Evolutionary conservation across 805 yeast species (phyloP), one percentile per base, ranked within the genome.

Genomic region (Monosporozyma aquatica): DNA sequence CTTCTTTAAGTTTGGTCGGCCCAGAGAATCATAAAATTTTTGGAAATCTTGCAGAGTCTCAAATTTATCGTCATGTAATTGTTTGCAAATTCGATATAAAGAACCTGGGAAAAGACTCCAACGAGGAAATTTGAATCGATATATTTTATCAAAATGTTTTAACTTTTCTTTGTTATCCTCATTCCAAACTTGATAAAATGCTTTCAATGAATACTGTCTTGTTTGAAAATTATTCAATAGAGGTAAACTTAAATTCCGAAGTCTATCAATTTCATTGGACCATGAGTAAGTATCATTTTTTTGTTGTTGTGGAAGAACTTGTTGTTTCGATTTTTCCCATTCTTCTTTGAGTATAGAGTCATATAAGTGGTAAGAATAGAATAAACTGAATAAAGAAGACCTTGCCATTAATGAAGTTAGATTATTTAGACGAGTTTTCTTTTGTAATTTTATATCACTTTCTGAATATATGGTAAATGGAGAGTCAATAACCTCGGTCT

Each of bases 291-390:
- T 8, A 11, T 27, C 8, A 17, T 26, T 26, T 6, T 23, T 8
- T 13, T 20, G 18, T 15, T 28, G 27, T 10, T 27, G 4, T 28
- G 42, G 21, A 43, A 45, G 13, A 5, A n/a, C 5, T 32, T 15
- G 21, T 14, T 10, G 3, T 10, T 32, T 32, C 11, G 23, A 24
- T 9, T 27, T 27, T 23, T 30, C 14, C 7, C 17, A 17, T 1
- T 26, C 38, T 5, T 43, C 41, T 4, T 34, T 27, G 2, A 48
- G 20, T 6, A 55, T 53, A 21, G 47, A 46, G 28, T 47, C 49
- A 44, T 49, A 54, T 17, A 56, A 28, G 17, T 49, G 50, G 41
- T 40, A 59, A 3, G 62, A 50, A 45, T 58, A 56, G n/a, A 59
- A 28, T 50, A 59, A 44, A 40, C 56, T 51, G 38, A 55, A 59